Base-by-base conservation (phyloP, 208 protist genomes). In the Sergeia podlipaevii region DNA sequence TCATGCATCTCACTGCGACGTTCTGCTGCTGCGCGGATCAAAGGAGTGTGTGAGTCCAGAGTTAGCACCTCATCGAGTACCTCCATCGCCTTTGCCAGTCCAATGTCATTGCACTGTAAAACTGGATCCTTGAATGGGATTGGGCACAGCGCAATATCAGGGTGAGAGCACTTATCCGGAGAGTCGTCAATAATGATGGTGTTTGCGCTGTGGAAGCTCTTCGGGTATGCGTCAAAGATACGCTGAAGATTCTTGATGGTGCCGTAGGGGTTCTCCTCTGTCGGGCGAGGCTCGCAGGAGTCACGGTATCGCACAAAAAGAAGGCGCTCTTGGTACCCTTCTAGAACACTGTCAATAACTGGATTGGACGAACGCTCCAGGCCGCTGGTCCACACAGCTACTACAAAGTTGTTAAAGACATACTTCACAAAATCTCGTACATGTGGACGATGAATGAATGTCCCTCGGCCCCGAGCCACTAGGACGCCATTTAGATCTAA, bases 101-200 rank as follows among this genome's bases (percentile, higher is more conserved):
- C 89, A 15, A 68, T 68, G 49, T 95, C 89, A 17, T 86, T 44
- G 5, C 42, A 36, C 66, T 92, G 79, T 24, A 49, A 46, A 7
- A 59, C 65, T 1, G 81, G 65, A 51, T 92, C 81, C 42, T 78
- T 80, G 60, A 93, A 95, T 3, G 84, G 85, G 5, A 84, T 65
- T 1, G 89, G 89, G 55, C 89, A 95, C 21, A 95, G 72, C 4
- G 89, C 89, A 43, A 93, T 91, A 36, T 92, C 85, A 10, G 85
- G 89, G 57, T 95, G 89, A 7, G 89, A 95, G 49, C 89, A 95
- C 68, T 95, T 95, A 56, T 79, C 79, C 6, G 84, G 80, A 5
- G 85, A 93, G 51, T 95, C 89, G 47, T 95, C 89, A 32, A 95
- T 81, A 67, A 95, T 92, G 64, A 95, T 91, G 3, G 89, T 95